These are phyloP conservation scores for Cerioporus squamosus DNA, from an alignment of 1,284 basidiomycete species.

Conservation along the genomic window DNA sequence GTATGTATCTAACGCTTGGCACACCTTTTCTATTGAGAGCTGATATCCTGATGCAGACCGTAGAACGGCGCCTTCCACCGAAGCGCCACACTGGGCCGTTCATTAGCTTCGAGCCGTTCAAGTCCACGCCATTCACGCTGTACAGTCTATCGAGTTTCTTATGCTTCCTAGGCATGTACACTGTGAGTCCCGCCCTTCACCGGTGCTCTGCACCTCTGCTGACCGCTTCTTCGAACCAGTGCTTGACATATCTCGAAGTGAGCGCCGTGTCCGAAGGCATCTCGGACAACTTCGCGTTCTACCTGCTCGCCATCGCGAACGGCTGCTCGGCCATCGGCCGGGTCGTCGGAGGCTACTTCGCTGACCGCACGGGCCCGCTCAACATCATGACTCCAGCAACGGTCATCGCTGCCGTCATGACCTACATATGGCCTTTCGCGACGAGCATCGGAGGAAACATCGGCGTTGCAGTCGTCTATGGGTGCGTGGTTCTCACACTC, in stretches of 20 bases:
- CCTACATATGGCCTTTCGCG: conserved; percentile 63
- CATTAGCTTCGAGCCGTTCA: conserved; percentile 54
- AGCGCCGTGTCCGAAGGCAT: conserved; percentile 43
- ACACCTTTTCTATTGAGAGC: conserved; percentile 16
- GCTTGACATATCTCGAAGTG: conserved; percentile 52
- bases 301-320: conserved; percentile 52
- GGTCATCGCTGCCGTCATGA: conserved; percentile 51
- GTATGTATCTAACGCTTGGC: conserved; percentile 27
- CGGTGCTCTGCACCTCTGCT: not conserved
- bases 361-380: conserved; percentile 50
- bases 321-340: conserved; percentile 48
- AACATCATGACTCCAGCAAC: conserved; percentile 63
- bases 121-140: conserved; percentile 44
- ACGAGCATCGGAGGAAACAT: conserved; percentile 44
- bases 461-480: conserved; percentile 54
- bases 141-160: conserved; percentile 50
- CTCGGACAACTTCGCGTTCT: conserved; percentile 43
- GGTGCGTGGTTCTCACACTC: conserved; percentile 37
- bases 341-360: conserved; percentile 41
- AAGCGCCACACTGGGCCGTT: conserved; percentile 51
- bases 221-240: conserved; percentile 34
- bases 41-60: conserved; percentile 37
- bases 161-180: conserved; percentile 64
- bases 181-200: conserved; percentile 29
- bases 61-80: conserved; percentile 56